Evolutionary conservation across 345 rosid species (phyloP).

Genomic region (Eucalyptus urophylla): DNA sequence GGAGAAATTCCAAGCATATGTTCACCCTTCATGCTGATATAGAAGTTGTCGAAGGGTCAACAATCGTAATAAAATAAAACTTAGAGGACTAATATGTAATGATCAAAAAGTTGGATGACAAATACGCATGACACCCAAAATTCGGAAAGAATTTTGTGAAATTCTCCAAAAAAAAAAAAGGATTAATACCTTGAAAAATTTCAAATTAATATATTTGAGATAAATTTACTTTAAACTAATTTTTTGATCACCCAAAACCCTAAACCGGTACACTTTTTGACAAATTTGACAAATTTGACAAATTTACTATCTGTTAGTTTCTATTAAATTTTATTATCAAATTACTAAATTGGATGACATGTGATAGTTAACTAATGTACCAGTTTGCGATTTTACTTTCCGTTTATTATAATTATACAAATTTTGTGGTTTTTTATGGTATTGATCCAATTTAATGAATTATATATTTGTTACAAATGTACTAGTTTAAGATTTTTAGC

Average conservation of each 20-base stretch:
- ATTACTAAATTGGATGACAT: rapidly evolving
- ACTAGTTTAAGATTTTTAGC: rapidly evolving
- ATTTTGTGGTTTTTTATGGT: too few species aligned
- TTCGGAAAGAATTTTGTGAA: rapidly evolving
- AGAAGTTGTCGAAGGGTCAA: not conserved
- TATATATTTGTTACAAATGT: rapidly evolving
- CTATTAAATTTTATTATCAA: rapidly evolving
- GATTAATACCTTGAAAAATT: rapidly evolving
- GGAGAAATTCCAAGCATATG: not conserved
- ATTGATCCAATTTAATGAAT: too few species aligned
- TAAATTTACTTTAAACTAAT: rapidly evolving
- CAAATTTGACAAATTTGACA: too few species aligned
- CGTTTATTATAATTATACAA: too few species aligned
- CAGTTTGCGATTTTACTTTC: rapidly evolving
- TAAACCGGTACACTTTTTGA: rapidly evolving
- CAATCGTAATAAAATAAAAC: not conserved
- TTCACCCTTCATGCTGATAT: not conserved
- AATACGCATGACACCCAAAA: not conserved
- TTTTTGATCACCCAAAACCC: rapidly evolving
- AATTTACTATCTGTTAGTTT: rapidly evolving
- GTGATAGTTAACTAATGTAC: rapidly evolving
- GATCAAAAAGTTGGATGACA: not conserved
- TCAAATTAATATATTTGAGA: rapidly evolving
- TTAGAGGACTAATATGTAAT: not conserved
- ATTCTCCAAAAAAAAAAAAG: not conserved